These are phyloP conservation scores for Microbotryum scabiosae DNA, from an alignment of 1,284 basidiomycete species.

Conservation along the genomic window DNA sequence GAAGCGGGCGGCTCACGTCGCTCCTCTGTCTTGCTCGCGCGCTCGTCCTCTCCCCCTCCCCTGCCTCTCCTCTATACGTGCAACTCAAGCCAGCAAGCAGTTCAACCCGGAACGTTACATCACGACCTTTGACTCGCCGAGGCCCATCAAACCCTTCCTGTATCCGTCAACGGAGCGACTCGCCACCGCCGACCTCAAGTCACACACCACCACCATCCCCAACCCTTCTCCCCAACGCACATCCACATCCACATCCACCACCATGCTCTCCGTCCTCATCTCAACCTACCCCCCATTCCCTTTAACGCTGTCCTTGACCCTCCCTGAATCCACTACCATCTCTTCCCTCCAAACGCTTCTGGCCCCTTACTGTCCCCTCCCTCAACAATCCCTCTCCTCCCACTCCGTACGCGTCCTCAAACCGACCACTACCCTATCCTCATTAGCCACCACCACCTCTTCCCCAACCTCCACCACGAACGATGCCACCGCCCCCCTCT, in stretches of 20 bases:
- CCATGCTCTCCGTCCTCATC: constrained; percentile 54
- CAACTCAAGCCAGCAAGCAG: no score
- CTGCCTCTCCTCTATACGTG: no score
- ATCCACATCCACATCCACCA: constrained; percentile 53
- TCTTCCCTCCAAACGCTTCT: constrained; percentile 7
- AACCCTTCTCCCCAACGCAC: constrained; percentile 53
- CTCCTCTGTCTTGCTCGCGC: no score
- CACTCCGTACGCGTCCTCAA: constrained; percentile 37
- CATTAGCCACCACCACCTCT: constrained; percentile 29
- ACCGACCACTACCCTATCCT: constrained; percentile 29
- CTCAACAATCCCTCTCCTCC: constrained; percentile 44
- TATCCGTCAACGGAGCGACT: no score
- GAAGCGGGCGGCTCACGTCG: no score
- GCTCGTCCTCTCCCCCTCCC: no score
- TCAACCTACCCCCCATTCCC: constrained; percentile 50
- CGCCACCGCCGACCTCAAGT: no score
- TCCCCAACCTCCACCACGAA: constrained; percentile 47
- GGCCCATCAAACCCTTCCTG: no score
- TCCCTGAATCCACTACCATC: constrained; percentile 49
- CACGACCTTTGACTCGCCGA: no score
- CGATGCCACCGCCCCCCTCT: constrained; percentile 31
- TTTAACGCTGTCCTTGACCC: constrained; percentile 49
- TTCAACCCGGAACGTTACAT: no score
- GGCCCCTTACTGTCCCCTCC: constrained; percentile 49
- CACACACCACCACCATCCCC: constrained; percentile 46